Conservation (phyloP, 2,329 filamentous ascomycete genomes). For the Polychaeton citri region DNA sequence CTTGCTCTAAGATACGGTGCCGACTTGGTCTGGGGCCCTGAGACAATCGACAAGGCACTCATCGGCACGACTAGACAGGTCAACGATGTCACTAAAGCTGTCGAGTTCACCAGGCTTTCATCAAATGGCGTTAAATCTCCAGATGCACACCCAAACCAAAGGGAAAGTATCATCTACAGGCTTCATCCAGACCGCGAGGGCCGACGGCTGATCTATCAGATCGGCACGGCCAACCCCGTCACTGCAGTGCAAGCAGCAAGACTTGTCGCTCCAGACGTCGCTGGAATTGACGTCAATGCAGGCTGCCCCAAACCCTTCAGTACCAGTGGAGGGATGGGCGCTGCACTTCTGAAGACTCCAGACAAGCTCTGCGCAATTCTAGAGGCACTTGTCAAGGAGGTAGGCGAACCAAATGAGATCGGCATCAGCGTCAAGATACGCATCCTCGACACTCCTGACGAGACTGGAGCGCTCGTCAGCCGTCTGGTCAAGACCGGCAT, state of each 20-base stretch:
- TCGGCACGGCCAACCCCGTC: conserved; percentile 74
- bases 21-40: conserved; percentile 94
- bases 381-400: conserved; percentile 64
- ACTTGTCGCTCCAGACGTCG: conserved; percentile 74
- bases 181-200: conserved; percentile 67
- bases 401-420: conserved; percentile 66
- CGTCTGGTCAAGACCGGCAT: conserved; percentile 78
- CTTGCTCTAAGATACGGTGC: conserved; percentile 88
- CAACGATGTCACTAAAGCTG: conserved; percentile 61
- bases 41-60: conserved; percentile 84
- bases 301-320: conserved; percentile 98
- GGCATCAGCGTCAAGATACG: conserved; percentile 97
- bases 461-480: conserved; percentile 66
- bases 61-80: conserved; percentile 71
- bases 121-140: conserved; percentile 56
- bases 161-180: conserved; percentile 63
- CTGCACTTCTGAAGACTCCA: conserved; percentile 72
- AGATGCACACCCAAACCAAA: conserved; percentile 35
- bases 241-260: conserved; percentile 73
- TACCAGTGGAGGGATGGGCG: conserved; percentile 88
- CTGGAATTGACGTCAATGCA: conserved; percentile 91
- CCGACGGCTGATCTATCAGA: conserved; percentile 70
- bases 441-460: conserved; percentile 60
- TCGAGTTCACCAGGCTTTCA: conserved; percentile 71
- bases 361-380: conserved; percentile 76